Percentiles rank a stretch among this genome's conserved stretches.
phyloP scores from a whole-genome alignment of 2,329 filamentous ascomycete species.

The Didymella arachidicola region DNA sequence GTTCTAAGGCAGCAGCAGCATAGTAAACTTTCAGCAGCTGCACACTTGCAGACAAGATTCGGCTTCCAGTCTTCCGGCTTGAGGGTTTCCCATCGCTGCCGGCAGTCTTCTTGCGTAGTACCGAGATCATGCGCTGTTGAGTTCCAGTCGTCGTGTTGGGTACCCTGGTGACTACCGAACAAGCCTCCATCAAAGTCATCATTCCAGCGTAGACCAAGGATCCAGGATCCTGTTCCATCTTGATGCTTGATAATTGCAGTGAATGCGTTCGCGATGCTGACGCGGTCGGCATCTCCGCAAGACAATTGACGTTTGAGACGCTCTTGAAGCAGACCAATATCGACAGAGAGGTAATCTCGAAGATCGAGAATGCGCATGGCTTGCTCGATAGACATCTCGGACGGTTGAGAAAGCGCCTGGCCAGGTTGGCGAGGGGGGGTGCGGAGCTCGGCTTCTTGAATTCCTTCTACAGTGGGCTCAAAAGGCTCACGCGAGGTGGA shows the following conservation, averaged over 20 bases:
- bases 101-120: background rate
- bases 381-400: background rate
- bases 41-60: background rate
- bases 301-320: background rate
- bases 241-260: background rate
- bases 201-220: background rate
- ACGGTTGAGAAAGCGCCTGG: background rate
- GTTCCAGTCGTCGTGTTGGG: background rate
- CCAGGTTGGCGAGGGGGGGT: background rate
- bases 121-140: background rate
- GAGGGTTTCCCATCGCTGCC: conserved; percentile 1
- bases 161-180: background rate
- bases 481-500: background rate
- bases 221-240: background rate
- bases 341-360: background rate
- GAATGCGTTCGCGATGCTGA: background rate
- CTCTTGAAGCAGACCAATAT: background rate
- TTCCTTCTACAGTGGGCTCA: background rate
- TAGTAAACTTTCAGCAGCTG: background rate
- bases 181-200: background rate
- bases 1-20: background rate
- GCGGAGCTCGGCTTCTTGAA: background rate
- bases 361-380: background rate
- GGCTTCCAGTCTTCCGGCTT: background rate
- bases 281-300: too few species aligned